Percentiles rank a stretch among this genome's conserved stretches.
phyloP scores from a whole-genome alignment of 1,284 basidiomycete genomes.

The Ganoderma meredithae region DNA sequence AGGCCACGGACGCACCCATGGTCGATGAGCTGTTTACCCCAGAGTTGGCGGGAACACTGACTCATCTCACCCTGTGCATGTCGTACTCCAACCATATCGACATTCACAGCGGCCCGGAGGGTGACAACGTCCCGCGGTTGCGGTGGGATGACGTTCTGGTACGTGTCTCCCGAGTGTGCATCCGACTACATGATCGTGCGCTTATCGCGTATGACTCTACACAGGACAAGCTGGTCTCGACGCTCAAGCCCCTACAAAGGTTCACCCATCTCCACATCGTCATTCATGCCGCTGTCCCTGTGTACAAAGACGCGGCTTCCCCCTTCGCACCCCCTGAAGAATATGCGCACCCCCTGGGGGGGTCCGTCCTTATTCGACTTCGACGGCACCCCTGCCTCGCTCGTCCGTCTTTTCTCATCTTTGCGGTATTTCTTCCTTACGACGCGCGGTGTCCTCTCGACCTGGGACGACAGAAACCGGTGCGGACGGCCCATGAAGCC shows the following conservation, averaged over 20 bases:
- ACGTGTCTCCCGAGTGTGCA: not conserved
- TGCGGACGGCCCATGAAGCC: not conserved
- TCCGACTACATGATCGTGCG: not conserved
- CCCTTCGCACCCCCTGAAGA: not conserved
- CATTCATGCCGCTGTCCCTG: not conserved
- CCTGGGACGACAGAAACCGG: not conserved
- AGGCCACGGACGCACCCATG: not conserved
- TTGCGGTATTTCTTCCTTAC: not conserved
- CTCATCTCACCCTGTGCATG: not conserved
- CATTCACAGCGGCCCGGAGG: not conserved
- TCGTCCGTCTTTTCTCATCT: not conserved
- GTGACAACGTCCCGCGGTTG: not conserved
- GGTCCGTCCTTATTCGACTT: not conserved
- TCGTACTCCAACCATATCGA: not conserved
- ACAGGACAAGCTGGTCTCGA: not conserved
- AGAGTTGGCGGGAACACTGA: not conserved
- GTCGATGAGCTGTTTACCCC: not conserved
- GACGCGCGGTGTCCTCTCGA: not conserved
- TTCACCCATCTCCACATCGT: not conserved
- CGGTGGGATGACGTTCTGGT: not conserved
- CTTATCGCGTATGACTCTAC: not conserved
- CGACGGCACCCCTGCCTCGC: not conserved
- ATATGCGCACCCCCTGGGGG: not conserved
- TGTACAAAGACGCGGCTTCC: not conserved
- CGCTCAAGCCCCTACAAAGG: not conserved